Evolutionary conservation across 495 filamentous ascomycete genomes (phyloP).

Genomic region (Parathielavia hyrcaniae): DNA sequence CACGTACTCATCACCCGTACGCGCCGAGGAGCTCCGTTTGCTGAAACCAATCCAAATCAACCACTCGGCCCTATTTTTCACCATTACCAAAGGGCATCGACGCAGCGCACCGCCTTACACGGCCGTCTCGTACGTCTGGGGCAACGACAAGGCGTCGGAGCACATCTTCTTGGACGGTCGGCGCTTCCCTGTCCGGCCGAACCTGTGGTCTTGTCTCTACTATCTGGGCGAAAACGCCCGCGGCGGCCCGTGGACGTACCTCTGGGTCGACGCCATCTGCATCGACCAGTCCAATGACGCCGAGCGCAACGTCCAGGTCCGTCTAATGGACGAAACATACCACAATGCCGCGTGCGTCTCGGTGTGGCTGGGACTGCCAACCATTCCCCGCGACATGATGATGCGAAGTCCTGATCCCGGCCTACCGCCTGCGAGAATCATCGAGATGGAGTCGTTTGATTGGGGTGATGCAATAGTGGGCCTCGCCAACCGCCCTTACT

Average conservation of each 20-base stretch:
- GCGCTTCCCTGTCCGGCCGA: not conserved
- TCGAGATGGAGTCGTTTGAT: not conserved
- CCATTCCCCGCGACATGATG: not conserved
- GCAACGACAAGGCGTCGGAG: not conserved
- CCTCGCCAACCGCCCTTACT: not conserved
- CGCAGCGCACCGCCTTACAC: not conserved
- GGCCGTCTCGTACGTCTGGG: not conserved
- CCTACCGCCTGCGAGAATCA: not conserved
- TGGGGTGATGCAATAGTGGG: not conserved
- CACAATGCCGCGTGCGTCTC: not conserved
- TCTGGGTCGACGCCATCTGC: not conserved
- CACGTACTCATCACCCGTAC: not conserved
- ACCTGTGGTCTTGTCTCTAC: not conserved
- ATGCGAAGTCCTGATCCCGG: no score
- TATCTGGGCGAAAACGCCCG: not conserved
- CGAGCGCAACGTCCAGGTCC: not conserved
- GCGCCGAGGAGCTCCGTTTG: not conserved
- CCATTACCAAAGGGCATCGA: not conserved
- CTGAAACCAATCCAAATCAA: not conserved
- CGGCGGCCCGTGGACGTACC: not conserved
- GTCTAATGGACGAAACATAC: not conserved
- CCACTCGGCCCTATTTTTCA: not conserved
- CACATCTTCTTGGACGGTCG: not conserved
- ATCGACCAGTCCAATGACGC: not conserved
- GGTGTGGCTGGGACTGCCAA: not conserved